Conservation (phyloP, 2,329 filamentous ascomycete genomes). For the Diaporthe citriasiana region DNA sequence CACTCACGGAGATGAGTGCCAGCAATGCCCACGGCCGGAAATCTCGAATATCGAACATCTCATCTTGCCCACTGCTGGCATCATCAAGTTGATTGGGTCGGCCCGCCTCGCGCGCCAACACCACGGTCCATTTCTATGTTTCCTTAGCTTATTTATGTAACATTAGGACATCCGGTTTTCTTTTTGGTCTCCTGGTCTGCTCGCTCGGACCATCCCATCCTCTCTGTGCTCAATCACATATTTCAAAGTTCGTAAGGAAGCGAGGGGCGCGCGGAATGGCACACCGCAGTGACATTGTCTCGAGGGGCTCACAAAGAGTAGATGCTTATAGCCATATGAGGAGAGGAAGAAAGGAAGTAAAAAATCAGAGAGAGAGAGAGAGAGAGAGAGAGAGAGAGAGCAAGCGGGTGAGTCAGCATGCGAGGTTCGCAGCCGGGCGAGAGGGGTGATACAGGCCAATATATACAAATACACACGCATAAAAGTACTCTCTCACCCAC, state of each 20-base stretch:
- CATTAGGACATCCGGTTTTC: slow-evolving; percentile 57
- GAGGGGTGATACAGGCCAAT: slow-evolving; percentile 33
- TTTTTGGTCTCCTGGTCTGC: slow-evolving; percentile 42
- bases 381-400: background rate
- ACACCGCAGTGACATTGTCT: background rate
- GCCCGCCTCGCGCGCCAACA: background rate
- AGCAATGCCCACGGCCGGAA: slow-evolving; percentile 8
- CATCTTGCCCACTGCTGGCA: background rate
- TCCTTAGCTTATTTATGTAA: slow-evolving; percentile 48
- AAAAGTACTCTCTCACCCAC: background rate
- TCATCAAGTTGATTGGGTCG: slow-evolving; percentile 1
- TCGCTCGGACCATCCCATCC: slow-evolving; percentile 3
- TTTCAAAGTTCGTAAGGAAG: background rate
- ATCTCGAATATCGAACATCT: background rate
- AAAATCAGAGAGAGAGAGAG: background rate
- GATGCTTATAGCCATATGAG: background rate
- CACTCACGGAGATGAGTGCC: background rate
- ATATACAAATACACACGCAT: slow-evolving; percentile 19
- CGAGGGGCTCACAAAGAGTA: background rate
- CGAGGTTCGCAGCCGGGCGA: background rate
- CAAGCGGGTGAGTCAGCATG: slow-evolving; percentile 5
- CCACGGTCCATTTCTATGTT: slow-evolving; percentile 16
- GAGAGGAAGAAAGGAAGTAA: background rate
- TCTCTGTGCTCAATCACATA: background rate
- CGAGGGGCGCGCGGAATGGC: background rate